Evolutionary conservation across 345 rosid species (phyloP), one percentile per base, ranked within the genome.

Genomic region (Alliaria petiolata): DNA sequence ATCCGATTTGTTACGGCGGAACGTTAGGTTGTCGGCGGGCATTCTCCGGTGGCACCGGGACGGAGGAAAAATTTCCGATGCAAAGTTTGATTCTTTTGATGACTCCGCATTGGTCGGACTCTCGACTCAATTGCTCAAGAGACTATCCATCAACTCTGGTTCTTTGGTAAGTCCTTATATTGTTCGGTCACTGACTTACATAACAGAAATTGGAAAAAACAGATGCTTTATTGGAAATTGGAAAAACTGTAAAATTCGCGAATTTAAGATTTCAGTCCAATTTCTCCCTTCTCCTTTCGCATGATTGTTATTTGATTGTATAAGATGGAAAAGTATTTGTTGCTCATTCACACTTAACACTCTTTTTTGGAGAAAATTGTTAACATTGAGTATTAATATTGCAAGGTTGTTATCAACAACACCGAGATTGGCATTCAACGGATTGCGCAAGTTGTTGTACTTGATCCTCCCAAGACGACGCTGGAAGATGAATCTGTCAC

Each of bases 41-140:
- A 85, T 91, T 58, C 95, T 91, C 53, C 82, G 89, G 67, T 31
- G 85, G 7, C 67, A 85, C 3, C 45, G 57, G 44, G 84, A 68
- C 36, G 68, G 80, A 47, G 70, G 45, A 43, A 75, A 34, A 8
- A 20, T 16, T 63, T 59, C 76, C 15, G 79, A 80, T 65, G 6
- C 83, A 2, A 82, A 79, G 46, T 75, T 77, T 57, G 80, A 81
- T 59, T 63, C 84, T 42, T 76, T 90, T 2, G 91, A 91, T 69
- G 90, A 82, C 71, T 85, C 90, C 30, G 74, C 90, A 62, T 52
- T 88, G 63, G 65, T 91, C 15, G 95, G 93, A 34, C 84, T 91
- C 65, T 85, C 95, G 2, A 85, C 85, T 52, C 78, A 85, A 42
- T 81, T 80, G 65, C 87, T 95, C 47, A 91, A 95, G 77, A 80